These are phyloP conservation scores for Coniochaeta sp. DNA, from an alignment of 2,329 filamentous ascomycete species.

Conservation along the genomic window DNA sequence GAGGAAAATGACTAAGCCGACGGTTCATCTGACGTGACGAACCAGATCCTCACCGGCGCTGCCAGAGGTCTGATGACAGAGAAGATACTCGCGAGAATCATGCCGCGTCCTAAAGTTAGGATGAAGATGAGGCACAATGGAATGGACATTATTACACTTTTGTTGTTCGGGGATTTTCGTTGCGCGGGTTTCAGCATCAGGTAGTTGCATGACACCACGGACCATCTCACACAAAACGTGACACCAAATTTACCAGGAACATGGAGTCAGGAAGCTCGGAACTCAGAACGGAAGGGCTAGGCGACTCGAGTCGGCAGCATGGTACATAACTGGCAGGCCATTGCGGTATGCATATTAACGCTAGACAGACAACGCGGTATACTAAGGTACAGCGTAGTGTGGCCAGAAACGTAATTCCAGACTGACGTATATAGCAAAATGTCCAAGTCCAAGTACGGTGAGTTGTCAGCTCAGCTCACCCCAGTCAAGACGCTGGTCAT, in stretches of 20 bases:
- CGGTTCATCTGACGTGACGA: not conserved
- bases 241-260: constrained; percentile 1
- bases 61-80: not conserved
- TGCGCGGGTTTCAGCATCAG: not conserved
- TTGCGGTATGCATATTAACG: not conserved
- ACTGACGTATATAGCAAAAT: too few species aligned
- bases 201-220: not conserved
- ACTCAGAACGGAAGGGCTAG: not conserved
- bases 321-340: not conserved
- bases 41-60: not conserved
- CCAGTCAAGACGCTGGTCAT: not conserved
- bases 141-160: not conserved
- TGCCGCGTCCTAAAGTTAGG: not conserved
- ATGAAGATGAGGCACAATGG: not conserved
- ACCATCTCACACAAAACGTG: not conserved
- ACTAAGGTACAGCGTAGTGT: not conserved
- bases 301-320: not conserved
- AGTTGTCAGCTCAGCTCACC: too few species aligned
- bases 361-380: not conserved
- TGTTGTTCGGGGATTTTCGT: not conserved
- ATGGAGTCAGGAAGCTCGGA: not conserved
- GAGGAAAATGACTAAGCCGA: not conserved
- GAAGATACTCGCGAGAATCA: not conserved
- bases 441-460: too few species aligned
- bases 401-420: not conserved